Evolutionary conservation across 345 rosid genomes (phyloP).

Genomic region (Firmiana major): DNA sequence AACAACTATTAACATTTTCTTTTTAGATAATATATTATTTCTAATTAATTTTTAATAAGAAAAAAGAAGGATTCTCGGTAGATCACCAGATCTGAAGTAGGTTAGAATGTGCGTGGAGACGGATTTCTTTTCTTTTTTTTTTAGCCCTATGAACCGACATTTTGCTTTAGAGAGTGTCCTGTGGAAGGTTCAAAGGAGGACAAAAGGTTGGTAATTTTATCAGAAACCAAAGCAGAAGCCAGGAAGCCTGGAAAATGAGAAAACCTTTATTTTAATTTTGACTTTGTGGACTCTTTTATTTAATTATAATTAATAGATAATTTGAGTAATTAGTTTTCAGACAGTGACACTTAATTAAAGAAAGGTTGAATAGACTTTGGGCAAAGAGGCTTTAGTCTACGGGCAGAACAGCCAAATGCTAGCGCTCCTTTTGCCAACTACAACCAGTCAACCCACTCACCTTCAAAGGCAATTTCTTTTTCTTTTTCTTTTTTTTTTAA

Average conservation of each 20-base stretch:
- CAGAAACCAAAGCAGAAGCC: no score
- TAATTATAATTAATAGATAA: background rate
- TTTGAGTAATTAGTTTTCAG: background rate
- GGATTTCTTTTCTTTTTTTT: no score
- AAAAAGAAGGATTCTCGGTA: background rate
- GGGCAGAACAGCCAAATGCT: background rate
- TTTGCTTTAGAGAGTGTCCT: background rate
- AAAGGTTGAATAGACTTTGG: background rate
- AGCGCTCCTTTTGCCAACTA: background rate
- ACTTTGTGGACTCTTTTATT: background rate
- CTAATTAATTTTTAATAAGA: background rate
- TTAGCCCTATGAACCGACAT: slow-evolving; percentile 5
- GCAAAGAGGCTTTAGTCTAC: background rate
- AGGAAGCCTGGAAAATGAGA: background rate
- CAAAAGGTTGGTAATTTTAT: no score
- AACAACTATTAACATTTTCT: no score
- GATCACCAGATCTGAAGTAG: background rate
- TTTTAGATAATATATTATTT: background rate
- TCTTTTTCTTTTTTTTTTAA: no score
- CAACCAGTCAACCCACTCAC: no score
- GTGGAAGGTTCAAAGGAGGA: slow-evolving; percentile 15
- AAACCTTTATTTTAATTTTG: background rate
- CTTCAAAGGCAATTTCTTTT: no score
- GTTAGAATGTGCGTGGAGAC: background rate
- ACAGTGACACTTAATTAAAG: background rate